Base-by-base conservation (phyloP, 139 green algal species). In the Tetraselmis chui region DNA sequence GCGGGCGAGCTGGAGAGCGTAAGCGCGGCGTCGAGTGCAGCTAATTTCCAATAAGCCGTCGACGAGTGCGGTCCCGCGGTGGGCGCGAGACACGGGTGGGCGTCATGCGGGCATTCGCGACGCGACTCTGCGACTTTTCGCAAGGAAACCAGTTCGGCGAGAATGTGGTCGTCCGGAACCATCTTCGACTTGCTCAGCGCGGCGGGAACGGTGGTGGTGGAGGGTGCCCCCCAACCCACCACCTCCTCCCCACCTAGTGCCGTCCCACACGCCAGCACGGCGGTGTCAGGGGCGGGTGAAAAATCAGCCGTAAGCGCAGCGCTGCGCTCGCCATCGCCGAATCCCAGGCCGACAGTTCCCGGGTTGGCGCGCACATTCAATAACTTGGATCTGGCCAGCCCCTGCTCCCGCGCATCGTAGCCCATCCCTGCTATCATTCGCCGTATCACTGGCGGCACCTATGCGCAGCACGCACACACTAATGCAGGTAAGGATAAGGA, bases 1-100 rank as follows among this genome's bases (percentile, higher is more conserved):
- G n/a, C n/a, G n/a, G n/a, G n/a, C n/a, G n/a, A n/a, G 45, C 45
- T 18, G 45, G 45, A 18, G 45, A 67, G 59, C 78, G 82, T 27
- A 90, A 90, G 67, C 23, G 83, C 78, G 1, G 79, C 74, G 76
- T 88, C 84, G 58, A 88, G 27, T 1, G 79, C 76, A 1, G 87
- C 87, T 31, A 90, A 79, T 75, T 90, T 85, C 84, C 84, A 90
- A 28, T 81, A 90, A 27, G 59, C 30, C 28, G 74, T 29, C 2
- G 26, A 45, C 24, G 79, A 5, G 45, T 67, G 45, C 11, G 11
- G 11, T 5, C 45, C 45, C 11, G 45, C 45, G 45, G 11, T 18
- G 18, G 45, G 45, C 45, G 45, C 45, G 45, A 67, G 45, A 18
- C 45, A 67, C 11, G 45, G 29, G 0, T 23, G 24, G 2, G 1